A percentile compares a stretch with the other conserved stretches of the same genome.
Evolutionary conservation across 345 rosid species (phyloP).

Genomic region (Arabidopsis thaliana): TAIR10.1 NC_003075.7:2136501-2137000

Average conservation of each 20-base stretch:
- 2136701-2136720: not conserved
- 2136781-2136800: not conserved
- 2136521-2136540: not conserved
- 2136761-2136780: not conserved
- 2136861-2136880: not conserved
- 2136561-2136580: not conserved
- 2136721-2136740: not conserved
- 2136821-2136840: not conserved
- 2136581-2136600: not conserved
- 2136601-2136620: not conserved
- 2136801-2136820: not conserved
- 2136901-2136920: slow-evolving; percentile 3
- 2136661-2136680: not conserved
- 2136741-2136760: not conserved
- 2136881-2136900: not conserved
- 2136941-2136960: not conserved
- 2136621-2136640: not conserved
- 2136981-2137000: not conserved
- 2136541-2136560: not conserved
- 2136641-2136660: not conserved
- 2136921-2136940: not conserved
- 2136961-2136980: not conserved
- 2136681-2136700: not conserved
- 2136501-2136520: not conserved
- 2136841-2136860: not conserved